These are phyloP conservation scores for Skeletonema menzelii DNA, from an alignment of 108 stramenopile genomes.

Conservation along the genomic window DNA sequence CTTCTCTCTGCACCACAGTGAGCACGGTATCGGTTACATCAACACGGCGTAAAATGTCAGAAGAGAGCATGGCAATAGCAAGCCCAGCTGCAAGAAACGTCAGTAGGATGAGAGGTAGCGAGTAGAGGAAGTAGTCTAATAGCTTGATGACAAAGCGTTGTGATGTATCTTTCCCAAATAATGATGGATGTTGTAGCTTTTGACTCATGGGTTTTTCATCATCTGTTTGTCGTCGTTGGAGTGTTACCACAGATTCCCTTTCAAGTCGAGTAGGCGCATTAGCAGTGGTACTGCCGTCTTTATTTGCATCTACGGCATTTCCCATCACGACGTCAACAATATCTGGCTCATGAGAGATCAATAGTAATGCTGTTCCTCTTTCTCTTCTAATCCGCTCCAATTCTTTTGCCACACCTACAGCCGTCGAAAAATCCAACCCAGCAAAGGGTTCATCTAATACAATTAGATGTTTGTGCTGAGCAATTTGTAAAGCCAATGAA, in stretches of 20 bases:
- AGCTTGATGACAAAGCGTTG: conserved; percentile 60
- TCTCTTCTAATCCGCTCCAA: conserved; percentile 54
- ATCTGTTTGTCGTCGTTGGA: conserved; percentile 29
- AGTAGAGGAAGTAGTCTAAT: conserved; percentile 67
- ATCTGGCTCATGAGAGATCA: conserved; percentile 81
- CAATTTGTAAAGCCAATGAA: conserved; percentile 74
- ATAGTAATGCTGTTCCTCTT: conserved; percentile 58
- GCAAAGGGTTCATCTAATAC: conserved; percentile 86
- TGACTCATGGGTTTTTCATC: conserved; percentile 10
- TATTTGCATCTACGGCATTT: conserved; percentile 10
- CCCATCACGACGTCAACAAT: conserved; percentile 71
- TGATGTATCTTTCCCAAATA: conserved; percentile 44
- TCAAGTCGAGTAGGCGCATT: not conserved
- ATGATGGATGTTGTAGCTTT: conserved; percentile 18
- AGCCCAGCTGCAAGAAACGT: conserved; percentile 79
- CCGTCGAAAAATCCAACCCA: conserved; percentile 63
- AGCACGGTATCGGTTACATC: conserved; percentile 72
- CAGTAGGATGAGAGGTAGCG: conserved; percentile 70
- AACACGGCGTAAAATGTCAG: conserved; percentile 64
- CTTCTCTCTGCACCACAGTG: conserved; percentile 63
- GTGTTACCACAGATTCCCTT: conserved; percentile 26
- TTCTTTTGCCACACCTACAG: conserved; percentile 69
- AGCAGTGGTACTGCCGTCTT: not conserved
- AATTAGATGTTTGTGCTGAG: conserved; percentile 78
- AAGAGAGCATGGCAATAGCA: conserved; percentile 78